phyloP scores from a whole-genome alignment of 495 filamentous ascomycete species.

The Tetracladium marchalianum region DNA sequence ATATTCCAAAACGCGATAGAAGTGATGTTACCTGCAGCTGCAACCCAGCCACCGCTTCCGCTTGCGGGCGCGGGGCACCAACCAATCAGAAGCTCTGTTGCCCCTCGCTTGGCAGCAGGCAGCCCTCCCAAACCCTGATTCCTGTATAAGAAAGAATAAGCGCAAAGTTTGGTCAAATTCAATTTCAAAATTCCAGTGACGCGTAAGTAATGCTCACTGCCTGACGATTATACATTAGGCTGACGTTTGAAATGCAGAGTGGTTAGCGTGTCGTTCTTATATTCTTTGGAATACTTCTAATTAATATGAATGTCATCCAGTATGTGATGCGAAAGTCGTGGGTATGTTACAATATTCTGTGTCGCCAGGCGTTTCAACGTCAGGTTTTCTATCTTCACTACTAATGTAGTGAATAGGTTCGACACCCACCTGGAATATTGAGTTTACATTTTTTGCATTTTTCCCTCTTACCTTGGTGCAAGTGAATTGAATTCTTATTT shows the following conservation, averaged over 20 bases:
- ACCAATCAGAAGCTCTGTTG: too few relatives aligned
- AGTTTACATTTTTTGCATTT: neutral
- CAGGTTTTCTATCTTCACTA: neutral
- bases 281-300: slow-evolving; percentile 6
- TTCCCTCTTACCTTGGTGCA: slow-evolving; percentile 4
- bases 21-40: too few relatives aligned
- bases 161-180: slow-evolving; percentile 8
- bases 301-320: neutral
- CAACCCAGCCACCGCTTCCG: too few relatives aligned
- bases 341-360: neutral
- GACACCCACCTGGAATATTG: slow-evolving; percentile 14
- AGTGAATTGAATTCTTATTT: too few relatives aligned
- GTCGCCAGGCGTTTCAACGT: neutral
- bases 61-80: too few relatives aligned
- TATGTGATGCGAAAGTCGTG: slow-evolving; percentile 10
- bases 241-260: slow-evolving; percentile 18
- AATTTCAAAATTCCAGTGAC: slow-evolving; percentile 23
- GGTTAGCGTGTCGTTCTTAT: slow-evolving; percentile 28
- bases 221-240: slow-evolving; percentile 15
- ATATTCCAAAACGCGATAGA: too few relatives aligned
- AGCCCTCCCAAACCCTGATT: too few relatives aligned
- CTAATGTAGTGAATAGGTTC: neutral
- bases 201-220: slow-evolving; percentile 23
- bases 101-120: too few relatives aligned
- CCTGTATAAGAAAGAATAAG: slow-evolving; percentile 15